These are phyloP conservation scores for Polyporus arcularius DNA, from an alignment of 768 basidiomycete species.

Conservation along the genomic window DNA sequence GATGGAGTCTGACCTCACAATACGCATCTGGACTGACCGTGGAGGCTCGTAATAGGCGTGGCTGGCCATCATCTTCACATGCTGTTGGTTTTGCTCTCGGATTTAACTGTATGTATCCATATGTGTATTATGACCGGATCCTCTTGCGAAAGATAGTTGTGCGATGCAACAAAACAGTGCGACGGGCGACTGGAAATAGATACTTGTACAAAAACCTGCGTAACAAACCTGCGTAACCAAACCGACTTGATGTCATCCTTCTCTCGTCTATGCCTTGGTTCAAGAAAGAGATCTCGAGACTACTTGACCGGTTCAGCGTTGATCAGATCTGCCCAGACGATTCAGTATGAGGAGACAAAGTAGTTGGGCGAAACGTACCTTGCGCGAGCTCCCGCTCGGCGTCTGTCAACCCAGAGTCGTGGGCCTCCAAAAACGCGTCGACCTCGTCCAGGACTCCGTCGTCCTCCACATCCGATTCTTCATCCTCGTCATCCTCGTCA, in stretches of 20 bases:
- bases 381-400: slow-evolving; percentile 78
- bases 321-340: slow-evolving; percentile 47
- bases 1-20: slow-evolving; percentile 79
- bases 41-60: slow-evolving; percentile 10
- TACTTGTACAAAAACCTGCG: slow-evolving; percentile 12
- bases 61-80: not conserved
- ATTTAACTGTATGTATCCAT: slow-evolving; percentile 2
- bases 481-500: slow-evolving; percentile 68
- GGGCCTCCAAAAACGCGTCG: slow-evolving; percentile 92
- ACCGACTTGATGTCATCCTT: not conserved
- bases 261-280: not conserved
- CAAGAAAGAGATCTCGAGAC: not conserved
- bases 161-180: slow-evolving; percentile 19
- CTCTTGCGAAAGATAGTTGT: slow-evolving; percentile 7
- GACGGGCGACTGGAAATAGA: slow-evolving; percentile 18
- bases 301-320: slow-evolving; percentile 59
- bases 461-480: slow-evolving; percentile 52
- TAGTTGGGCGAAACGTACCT: slow-evolving; percentile 44
- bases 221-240: no score
- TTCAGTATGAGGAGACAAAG: not conserved
- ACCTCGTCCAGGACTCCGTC: slow-evolving; percentile 91
- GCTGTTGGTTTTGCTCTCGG: not conserved
- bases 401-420: slow-evolving; percentile 82
- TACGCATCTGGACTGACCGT: slow-evolving; percentile 80
- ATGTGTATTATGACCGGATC: slow-evolving; percentile 1